Base-by-base conservation (phyloP, 2,329 filamentous ascomycete species). In the Aspergillus tamarii region DNA sequence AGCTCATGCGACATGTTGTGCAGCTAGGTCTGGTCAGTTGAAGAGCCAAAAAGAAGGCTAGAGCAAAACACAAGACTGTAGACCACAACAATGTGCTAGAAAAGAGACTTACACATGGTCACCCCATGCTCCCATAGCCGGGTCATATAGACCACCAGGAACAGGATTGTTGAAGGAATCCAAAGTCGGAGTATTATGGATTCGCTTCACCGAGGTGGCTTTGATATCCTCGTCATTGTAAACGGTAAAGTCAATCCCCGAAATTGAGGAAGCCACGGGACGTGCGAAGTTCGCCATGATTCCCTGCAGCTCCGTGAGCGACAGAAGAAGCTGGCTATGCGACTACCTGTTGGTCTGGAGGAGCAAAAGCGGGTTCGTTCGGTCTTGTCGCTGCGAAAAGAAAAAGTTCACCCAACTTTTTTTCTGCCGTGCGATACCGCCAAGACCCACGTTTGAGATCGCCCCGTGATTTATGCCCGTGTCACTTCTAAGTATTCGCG, bases 161-260 rank as follows among this genome's bases (percentile, higher is more conserved):
- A 96, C 87, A 9, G 94, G 94, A 72, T 97, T 94, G 69, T 96
- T 85, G 62, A 97, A 87, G 63, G 88, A 93, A 80, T 98, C 95
- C 78, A 98, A 95, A n/a, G 95, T 97, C 69, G 87, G 92, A 58
- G 93, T 90, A 82, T 96, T 96, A 75, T 96, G 91, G 72, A 99
- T 96, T 79, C 89, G 89, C 83, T 95, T 95, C 70, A 97, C 95
- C 10, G 95, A 99, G 72, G 98, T 88, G 65, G 89, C 87, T 76
- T 89, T 89, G 76, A 99, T 93, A 78, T 99, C 94, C 65, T 90
- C 84, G 58, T 89, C 85, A 23, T 91, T 88, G 70, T 98, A 88
- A 75, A 96, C 92, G 53, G 88, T 89, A 79, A 99, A 99, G 77
- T 96, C 92, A 74, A 99, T 92, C 76, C 90, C 90, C 77, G 90